Base-by-base conservation (phyloP, 345 rosid species). In the Combretum micranthum region DNA sequence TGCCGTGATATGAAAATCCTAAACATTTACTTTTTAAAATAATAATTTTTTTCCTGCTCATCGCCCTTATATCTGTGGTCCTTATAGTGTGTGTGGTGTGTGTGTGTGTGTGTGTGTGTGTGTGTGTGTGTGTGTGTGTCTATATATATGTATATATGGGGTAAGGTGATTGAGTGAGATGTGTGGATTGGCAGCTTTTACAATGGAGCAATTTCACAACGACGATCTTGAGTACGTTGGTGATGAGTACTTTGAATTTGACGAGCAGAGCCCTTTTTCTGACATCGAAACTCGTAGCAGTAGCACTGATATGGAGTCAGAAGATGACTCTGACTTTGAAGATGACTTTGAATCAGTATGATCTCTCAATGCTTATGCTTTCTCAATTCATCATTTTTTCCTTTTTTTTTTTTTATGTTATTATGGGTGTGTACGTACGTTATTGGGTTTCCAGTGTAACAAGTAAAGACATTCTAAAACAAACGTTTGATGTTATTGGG, bases 321-420 rank as follows among this genome's bases (percentile, higher is more conserved):
- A 55, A 0, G 39, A 32, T 32, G 79, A 72, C 54, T 80, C 81
- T 0, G 96, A 92, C 53, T 69, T 80, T 11, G 96, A 82, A 26
- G 92, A 83, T 49, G 83, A 85, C 56, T 72, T 74, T 15, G 86
- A 86, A 15, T 44, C 43, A 74, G 95, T 84, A 70, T 32, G 63
- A 5, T 55, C 45, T 4, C 44, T 18, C 14, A 42, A 23, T n/a
- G n/a, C n/a, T n/a, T n/a, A n/a, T n/a, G 15, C 53, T 44, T 47
- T 21, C 42, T 4, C 57, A 18, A n/a, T 8, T 44, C 43, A 22
- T 16, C 11, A n/a, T 39, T 47, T 43, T 26, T 56, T 46, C 13
- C n/a, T n/a, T n/a, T n/a, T n/a, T n/a, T n/a, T n/a, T n/a, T n/a
- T n/a, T n/a, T n/a, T n/a, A n/a, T n/a, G n/a, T n/a, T n/a, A n/a